These are phyloP conservation scores for Mycena chlorophos DNA, from an alignment of 768 basidiomycete genomes.

Conservation along the genomic window DNA sequence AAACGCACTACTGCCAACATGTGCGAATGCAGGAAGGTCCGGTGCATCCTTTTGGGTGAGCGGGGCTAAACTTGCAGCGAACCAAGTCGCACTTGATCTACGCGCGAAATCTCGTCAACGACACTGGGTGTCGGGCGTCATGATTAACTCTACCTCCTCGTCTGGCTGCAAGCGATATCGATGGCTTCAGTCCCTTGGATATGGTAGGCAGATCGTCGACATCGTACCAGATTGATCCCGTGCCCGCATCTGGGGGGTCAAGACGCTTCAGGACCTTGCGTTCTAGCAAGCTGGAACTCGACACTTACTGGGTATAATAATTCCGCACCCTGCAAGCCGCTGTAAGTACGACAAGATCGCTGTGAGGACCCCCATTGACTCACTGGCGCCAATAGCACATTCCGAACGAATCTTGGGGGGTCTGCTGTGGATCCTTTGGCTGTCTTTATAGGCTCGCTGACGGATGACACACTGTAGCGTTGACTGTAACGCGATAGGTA, in stretches of 20 bases:
- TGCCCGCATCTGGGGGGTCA: constrained; percentile 23
- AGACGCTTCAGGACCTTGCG: constrained; percentile 7
- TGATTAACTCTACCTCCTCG: constrained; percentile 13
- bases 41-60: constrained; percentile 50
- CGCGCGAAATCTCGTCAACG: constrained; percentile 2
- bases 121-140: neutral
- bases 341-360: constrained; percentile 3
- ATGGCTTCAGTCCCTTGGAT: neutral
- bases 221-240: constrained; percentile 19
- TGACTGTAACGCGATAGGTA: constrained; percentile 23
- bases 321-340: constrained; percentile 16
- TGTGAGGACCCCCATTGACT: neutral
- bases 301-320: constrained; percentile 16
- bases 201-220: neutral
- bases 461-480: constrained; percentile 21
- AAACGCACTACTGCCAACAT: constrained; percentile 73
- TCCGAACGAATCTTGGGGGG: constrained; percentile 1
- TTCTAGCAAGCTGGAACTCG: too few species aligned
- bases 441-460: constrained; percentile 19
- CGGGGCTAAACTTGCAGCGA: constrained; percentile 64
- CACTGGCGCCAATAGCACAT: constrained; percentile 25
- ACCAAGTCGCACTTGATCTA: constrained; percentile 64
- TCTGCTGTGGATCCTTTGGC: neutral
- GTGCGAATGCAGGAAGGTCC: constrained; percentile 53
- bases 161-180: constrained; percentile 4